phyloP scores from a whole-genome alignment of 768 basidiomycete species.

The Psilocybe subaeruginosa region DNA sequence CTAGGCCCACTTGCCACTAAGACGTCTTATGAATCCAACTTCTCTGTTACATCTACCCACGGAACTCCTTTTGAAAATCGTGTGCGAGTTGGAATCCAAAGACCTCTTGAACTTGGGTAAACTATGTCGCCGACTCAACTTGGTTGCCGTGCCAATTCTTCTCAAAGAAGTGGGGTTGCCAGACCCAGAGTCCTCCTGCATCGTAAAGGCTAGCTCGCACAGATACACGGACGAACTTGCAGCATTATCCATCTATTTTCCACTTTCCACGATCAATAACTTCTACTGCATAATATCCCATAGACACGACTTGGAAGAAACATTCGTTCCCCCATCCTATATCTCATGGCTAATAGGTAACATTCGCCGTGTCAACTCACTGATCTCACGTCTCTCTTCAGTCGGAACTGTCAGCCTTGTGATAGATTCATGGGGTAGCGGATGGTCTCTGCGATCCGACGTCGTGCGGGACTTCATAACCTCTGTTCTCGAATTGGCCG shows the following conservation, averaged over 20 bases:
- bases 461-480: not conserved
- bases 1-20: too few relatives aligned
- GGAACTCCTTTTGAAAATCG: conserved; percentile 13
- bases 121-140: conserved; percentile 15
- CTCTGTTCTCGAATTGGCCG: not conserved
- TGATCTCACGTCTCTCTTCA: conserved; percentile 13
- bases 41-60: conserved; percentile 7
- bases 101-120: conserved; percentile 10
- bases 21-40: not conserved
- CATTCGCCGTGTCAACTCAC: conserved; percentile 11
- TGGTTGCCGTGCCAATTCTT: conserved; percentile 11
- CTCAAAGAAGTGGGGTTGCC: conserved; percentile 3
- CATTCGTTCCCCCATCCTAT: conserved; percentile 11
- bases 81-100: conserved; percentile 2
- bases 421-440: conserved; percentile 10
- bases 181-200: conserved; percentile 4
- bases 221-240: conserved; percentile 14
- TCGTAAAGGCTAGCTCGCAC: conserved; percentile 11
- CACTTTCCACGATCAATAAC: conserved; percentile 7
- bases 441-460: not conserved
- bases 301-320: conserved; percentile 3
- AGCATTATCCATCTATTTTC: conserved; percentile 13
- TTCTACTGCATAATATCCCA: conserved; percentile 15
- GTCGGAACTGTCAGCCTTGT: conserved; percentile 11
- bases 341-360: conserved; percentile 14